These are phyloP conservation scores for Phoma sp. DNA, from an alignment of 2,329 filamentous ascomycete genomes.

Conservation along the genomic window DNA sequence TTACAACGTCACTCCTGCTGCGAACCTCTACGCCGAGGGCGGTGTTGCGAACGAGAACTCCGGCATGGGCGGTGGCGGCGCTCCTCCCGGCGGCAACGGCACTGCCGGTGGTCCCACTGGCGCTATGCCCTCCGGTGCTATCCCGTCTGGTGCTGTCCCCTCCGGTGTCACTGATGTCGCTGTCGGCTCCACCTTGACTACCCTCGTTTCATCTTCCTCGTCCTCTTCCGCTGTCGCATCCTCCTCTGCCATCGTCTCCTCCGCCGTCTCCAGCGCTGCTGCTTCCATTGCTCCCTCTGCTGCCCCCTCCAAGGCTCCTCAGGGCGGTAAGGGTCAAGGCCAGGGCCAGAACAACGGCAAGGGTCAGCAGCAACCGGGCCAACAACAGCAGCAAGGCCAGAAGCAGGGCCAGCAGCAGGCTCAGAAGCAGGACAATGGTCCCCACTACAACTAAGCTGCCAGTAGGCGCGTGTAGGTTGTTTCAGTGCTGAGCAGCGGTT, in stretches of 20 bases:
- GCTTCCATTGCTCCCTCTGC: not conserved
- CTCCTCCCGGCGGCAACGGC: conserved; percentile 19
- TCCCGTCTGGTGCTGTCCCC: not conserved
- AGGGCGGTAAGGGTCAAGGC: conserved; percentile 3
- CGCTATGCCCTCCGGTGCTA: conserved; percentile 2
- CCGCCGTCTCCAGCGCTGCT: not conserved
- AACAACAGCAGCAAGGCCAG: conserved; percentile 2
- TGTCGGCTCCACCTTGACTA: conserved; percentile 15
- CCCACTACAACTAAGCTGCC: not conserved
- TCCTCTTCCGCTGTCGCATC: conserved; percentile 6
- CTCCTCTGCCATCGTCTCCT: not conserved
- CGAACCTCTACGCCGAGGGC: conserved; percentile 35
- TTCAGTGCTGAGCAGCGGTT: conserved; percentile 6
- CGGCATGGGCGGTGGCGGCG: conserved; percentile 23
- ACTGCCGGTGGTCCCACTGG: conserved; percentile 10
- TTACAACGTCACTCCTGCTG: conserved; percentile 40
- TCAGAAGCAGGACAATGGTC: conserved; percentile 6
- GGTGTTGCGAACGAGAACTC: conserved; percentile 38
- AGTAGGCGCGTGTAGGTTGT: not conserved
- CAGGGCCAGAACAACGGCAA: conserved; percentile 6
- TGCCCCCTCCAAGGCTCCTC: conserved; percentile 5
- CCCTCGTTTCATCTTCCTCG: conserved; percentile 11
- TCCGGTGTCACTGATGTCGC: conserved; percentile 1
- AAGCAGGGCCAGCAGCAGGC: conserved; percentile 7
- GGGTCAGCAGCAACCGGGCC: conserved; percentile 5